Base-by-base conservation (phyloP, 352 stramenopile species). In the Pythium monospermum region DNA sequence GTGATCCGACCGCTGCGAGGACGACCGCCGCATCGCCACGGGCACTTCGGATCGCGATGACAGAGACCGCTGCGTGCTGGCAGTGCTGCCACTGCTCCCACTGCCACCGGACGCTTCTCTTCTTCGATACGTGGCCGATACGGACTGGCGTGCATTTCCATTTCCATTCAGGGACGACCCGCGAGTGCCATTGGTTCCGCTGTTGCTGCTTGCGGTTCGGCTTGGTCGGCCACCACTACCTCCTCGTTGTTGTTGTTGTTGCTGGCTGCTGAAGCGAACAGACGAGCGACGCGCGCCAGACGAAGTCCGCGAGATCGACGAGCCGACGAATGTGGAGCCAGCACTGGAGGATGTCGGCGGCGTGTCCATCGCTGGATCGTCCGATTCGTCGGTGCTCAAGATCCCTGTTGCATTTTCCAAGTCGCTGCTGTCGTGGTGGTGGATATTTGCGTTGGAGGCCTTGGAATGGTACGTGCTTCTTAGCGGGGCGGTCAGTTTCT, bases 231-330 rank as follows among this genome's bases (percentile, higher is more conserved):
- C 21, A 26, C 31, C 22, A n/a, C 37, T 51, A 19, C 6, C 8
- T 23, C 19, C 16, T 43, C 37, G 7, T 43, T 43, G 37, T n/a
- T n/a, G n/a, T n/a, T n/a, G n/a, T n/a, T n/a, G n/a, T n/a, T 39
- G 37, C 23, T 54, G 53, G 33, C 44, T 46, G 42, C 56, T 64
- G 36, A 64, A 58, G 1, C 56, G 56, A 26, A 64, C 56, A 27
- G 55, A 56, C 36, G 56, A 64, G 41, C 39, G 32, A 12, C 49
- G 56, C 11, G 19, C 40, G 31, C 37, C 42, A 6, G 49, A 49
- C 36, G 57, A 64, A 16, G 49, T 50, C 25, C 47, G 46, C 11
- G 53, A 53, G 27, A 46, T 43, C 3, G 48, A 57, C 19, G 55
- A 63, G 21, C 55, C 55, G 26, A 59, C 45, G 38, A 39, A 59